Percentiles rank a stretch among this genome's conserved stretches.
Evolutionary conservation across 495 filamentous ascomycete species (phyloP).

Genomic region (Penicillium flavigenum): DNA sequence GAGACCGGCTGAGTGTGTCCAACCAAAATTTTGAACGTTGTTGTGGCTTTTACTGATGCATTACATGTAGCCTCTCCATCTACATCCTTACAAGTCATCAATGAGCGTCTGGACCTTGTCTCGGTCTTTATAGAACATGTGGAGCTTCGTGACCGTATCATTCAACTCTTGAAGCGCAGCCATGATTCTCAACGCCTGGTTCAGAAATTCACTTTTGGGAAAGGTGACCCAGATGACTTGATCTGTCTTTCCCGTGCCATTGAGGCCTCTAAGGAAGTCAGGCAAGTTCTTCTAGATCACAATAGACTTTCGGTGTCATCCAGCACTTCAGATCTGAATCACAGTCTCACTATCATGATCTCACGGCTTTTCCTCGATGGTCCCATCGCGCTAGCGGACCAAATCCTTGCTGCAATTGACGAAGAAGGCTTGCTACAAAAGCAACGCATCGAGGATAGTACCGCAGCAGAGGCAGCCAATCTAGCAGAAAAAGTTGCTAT

Average conservation of each 20-base stretch:
- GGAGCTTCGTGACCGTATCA: conserved; percentile 64
- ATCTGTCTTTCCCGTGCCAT: conserved; percentile 80
- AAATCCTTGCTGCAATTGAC: conserved; percentile 78
- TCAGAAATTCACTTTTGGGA: conserved; percentile 87
- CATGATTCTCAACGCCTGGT: conserved; percentile 87
- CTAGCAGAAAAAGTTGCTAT: conserved; percentile 66
- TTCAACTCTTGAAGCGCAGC: conserved; percentile 66
- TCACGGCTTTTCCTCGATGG: conserved; percentile 65
- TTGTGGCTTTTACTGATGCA: conserved; percentile 11
- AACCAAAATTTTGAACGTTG: not conserved
- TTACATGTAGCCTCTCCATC: conserved; percentile 65
- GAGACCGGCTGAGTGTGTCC: conserved; percentile 71
- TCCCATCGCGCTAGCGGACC: conserved; percentile 64
- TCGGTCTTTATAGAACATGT: conserved; percentile 63
- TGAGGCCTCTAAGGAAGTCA: conserved; percentile 70
- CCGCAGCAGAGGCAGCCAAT: conserved; percentile 64
- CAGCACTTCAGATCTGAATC: conserved; percentile 21
- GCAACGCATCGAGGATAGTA: conserved; percentile 71
- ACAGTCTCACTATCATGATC: conserved; percentile 53
- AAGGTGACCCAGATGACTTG: conserved; percentile 93
- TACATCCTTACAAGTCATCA: conserved; percentile 76
- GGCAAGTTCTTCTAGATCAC: conserved; percentile 41
- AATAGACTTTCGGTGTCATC: conserved; percentile 5
- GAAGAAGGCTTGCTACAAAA: conserved; percentile 84
- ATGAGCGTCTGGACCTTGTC: conserved; percentile 78